These are phyloP conservation scores for Trichoderma atrobrunneum DNA, from an alignment of 2,329 filamentous ascomycete species.

Conservation along the genomic window DNA sequence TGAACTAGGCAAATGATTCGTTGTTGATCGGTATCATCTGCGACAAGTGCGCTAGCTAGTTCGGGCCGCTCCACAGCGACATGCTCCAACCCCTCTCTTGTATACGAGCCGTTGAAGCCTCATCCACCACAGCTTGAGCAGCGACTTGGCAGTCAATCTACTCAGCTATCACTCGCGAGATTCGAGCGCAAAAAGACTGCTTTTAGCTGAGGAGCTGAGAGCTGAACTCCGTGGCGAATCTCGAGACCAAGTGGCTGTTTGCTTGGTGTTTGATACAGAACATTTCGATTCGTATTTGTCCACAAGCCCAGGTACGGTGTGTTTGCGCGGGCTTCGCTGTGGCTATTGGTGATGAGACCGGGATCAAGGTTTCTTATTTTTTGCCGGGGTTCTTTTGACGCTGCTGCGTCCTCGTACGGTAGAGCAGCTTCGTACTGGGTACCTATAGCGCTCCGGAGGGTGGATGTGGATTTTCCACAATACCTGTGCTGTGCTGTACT, in stretches of 20 bases:
- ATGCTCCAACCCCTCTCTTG: not conserved
- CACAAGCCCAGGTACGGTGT: not conserved
- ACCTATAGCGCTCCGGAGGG: not conserved
- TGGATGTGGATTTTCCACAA: constrained; percentile 1
- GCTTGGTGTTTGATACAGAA: not conserved
- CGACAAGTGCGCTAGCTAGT: constrained; percentile 2
- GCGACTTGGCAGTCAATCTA: not conserved
- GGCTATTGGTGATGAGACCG: constrained; percentile 9
- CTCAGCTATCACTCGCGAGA: not conserved
- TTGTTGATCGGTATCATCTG: constrained; percentile 10
- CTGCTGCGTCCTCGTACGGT: not conserved
- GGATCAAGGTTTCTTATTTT: constrained; percentile 16
- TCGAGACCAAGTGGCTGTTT: not conserved
- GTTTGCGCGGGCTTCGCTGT: not conserved
- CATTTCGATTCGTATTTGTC: not conserved
- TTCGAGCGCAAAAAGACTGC: not conserved
- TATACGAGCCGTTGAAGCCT: not conserved
- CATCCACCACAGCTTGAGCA: not conserved
- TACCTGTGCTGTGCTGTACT: not conserved
- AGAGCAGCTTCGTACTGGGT: not conserved
- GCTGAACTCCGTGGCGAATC: not conserved
- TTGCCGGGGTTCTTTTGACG: constrained; percentile 6
- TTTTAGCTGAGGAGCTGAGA: not conserved
- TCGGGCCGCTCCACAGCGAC: constrained; percentile 13
- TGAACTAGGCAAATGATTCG: constrained; percentile 10